These are phyloP conservation scores for Boechera retrofracta DNA, from an alignment of 345 rosid genomes.

Conservation along the genomic window DNA sequence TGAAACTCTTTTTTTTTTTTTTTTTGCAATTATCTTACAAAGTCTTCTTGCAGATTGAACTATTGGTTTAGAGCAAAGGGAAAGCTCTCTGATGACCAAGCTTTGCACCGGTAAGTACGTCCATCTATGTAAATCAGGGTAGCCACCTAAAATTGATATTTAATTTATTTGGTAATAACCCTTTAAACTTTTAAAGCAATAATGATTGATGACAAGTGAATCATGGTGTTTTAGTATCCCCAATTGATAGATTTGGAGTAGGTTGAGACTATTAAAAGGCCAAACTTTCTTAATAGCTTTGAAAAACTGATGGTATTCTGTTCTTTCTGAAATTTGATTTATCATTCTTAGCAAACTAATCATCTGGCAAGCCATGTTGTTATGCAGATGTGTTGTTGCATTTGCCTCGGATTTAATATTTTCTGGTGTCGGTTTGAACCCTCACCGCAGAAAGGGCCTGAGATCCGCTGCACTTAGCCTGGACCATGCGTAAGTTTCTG, in stretches of 20 bases:
- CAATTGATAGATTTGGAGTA: slow-evolving; percentile 14
- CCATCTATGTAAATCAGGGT: slow-evolving; percentile 17
- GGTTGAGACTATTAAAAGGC: slow-evolving; percentile 13
- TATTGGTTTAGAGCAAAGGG: slow-evolving; percentile 97
- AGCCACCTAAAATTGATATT: not conserved
- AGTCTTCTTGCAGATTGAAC: slow-evolving; percentile 61
- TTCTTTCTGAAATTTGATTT: slow-evolving; percentile 11
- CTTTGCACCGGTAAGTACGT: slow-evolving; percentile 79
- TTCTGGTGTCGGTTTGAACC: slow-evolving; percentile 77
- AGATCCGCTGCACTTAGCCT: slow-evolving; percentile 72
- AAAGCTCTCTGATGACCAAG: slow-evolving; percentile 92
- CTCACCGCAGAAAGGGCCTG: slow-evolving; percentile 75
- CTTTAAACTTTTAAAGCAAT: not conserved
- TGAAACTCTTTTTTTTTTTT: not conserved
- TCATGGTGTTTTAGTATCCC: slow-evolving; percentile 20
- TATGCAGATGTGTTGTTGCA: slow-evolving; percentile 89
- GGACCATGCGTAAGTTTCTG: slow-evolving; percentile 81
- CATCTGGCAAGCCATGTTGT: slow-evolving; percentile 10
- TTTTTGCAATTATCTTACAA: not conserved
- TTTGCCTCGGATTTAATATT: slow-evolving; percentile 89
- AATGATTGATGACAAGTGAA: slow-evolving; percentile 8
- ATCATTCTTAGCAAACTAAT: slow-evolving; percentile 16
- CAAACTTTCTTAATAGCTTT: slow-evolving; percentile 3
- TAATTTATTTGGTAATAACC: not conserved
- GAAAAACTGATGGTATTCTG: not conserved